These are phyloP conservation scores for Isabelozyma pseudorhagii DNA, from an alignment of 805 yeast genomes.

Conservation along the genomic window DNA sequence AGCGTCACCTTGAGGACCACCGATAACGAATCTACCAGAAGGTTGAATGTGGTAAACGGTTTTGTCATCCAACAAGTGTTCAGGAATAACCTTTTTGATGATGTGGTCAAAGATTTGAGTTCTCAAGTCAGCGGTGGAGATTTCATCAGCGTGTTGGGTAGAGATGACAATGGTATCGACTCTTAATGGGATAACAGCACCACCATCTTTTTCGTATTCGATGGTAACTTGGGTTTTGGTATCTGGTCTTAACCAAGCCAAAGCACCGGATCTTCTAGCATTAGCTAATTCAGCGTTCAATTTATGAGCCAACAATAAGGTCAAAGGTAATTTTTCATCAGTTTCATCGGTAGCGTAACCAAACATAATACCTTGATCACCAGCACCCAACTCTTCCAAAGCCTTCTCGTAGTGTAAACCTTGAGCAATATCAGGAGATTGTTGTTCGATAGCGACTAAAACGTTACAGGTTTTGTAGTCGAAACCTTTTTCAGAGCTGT, in stretches of 20 bases:
- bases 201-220: slow-evolving; percentile 90
- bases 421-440: slow-evolving; percentile 98
- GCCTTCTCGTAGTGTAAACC: slow-evolving; percentile 97
- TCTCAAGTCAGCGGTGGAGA: slow-evolving; percentile 92
- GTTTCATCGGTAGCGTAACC: slow-evolving; percentile 99
- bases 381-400: slow-evolving; percentile 97
- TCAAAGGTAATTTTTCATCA: slow-evolving; percentile 94
- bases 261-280: slow-evolving; percentile 94
- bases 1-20: slow-evolving; percentile 99
- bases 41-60: slow-evolving; percentile 98
- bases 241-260: slow-evolving; percentile 98
- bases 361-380: slow-evolving; percentile 99
- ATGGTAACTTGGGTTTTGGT: slow-evolving; percentile 99
- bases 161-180: slow-evolving; percentile 97
- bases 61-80: slow-evolving; percentile 84
- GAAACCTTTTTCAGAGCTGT: slow-evolving; percentile 91
- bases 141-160: slow-evolving; percentile 96
- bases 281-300: slow-evolving; percentile 94
- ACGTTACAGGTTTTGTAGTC: slow-evolving; percentile 99
- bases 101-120: slow-evolving; percentile 71
- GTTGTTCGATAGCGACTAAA: slow-evolving; percentile 98
- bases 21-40: slow-evolving; percentile 98
- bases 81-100: slow-evolving; percentile 90
- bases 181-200: slow-evolving; percentile 93
- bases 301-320: slow-evolving; percentile 91